Conservation (phyloP, 768 basidiomycete genomes). For the Piloderma croceum region DNA sequence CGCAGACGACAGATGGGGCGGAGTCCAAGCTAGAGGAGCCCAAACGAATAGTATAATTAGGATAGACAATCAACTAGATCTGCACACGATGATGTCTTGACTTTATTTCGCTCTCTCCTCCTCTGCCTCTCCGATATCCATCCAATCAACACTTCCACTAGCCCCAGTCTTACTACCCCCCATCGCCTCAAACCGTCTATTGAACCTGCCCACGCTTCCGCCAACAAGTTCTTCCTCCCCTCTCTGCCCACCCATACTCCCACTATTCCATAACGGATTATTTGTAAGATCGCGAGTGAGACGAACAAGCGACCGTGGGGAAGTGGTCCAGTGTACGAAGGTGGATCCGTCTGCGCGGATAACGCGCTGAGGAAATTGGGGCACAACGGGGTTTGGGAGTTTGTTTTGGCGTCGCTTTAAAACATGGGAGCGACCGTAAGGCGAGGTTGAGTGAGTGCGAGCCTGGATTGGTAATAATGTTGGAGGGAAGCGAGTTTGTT, state of each 20-base stretch:
- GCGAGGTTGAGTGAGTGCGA: conserved; percentile 76
- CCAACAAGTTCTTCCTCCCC: conserved; percentile 57
- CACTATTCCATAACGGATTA: conserved; percentile 81
- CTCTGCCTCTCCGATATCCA: too few species aligned
- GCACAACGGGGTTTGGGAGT: conserved; percentile 79
- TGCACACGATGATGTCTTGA: too few species aligned
- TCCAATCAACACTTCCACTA: conserved; percentile 23
- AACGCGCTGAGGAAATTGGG: conserved; percentile 81
- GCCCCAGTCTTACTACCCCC: conserved; percentile 26
- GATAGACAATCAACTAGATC: too few species aligned
- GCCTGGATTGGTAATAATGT: too few species aligned
- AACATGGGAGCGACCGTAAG: conserved; percentile 81
- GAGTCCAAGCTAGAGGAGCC: too few species aligned
- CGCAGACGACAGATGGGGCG: too few species aligned
- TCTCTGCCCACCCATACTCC: conserved; percentile 36
- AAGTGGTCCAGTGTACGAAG: conserved; percentile 84
- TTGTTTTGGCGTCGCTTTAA: conserved; percentile 62
- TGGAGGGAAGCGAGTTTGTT: too few species aligned
- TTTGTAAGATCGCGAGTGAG: conserved; percentile 87
- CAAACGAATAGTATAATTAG: too few species aligned
- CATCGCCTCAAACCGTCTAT: conserved; percentile 58
- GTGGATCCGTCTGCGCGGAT: conserved; percentile 85
- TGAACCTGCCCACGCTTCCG: conserved; percentile 80
- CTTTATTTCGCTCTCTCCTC: too few species aligned
- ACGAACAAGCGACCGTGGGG: conserved; percentile 69